Conservation (phyloP, 305 asterid genomes). For the Fraxinus floribunda region DNA sequence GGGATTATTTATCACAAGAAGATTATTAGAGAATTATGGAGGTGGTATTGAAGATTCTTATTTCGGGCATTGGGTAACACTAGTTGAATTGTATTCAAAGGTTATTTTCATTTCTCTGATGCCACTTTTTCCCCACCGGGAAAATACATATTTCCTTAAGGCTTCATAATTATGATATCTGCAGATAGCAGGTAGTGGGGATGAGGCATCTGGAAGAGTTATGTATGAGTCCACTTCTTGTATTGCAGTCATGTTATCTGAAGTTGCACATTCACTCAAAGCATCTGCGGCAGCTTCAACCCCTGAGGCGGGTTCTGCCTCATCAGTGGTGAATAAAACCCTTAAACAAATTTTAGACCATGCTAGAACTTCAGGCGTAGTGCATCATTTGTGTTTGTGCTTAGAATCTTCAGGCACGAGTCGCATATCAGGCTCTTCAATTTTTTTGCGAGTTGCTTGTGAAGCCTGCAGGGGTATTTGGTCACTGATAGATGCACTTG, state of each 20-base stretch:
- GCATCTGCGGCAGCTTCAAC: constrained; percentile 52
- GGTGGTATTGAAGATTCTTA: constrained; percentile 53
- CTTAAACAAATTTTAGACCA: constrained; percentile 65
- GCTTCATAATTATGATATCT: constrained; percentile 30
- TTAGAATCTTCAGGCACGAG: constrained; percentile 84
- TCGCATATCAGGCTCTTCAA: constrained; percentile 85
- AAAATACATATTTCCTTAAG: constrained; percentile 21
- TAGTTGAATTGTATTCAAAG: constrained; percentile 76
- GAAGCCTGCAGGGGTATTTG: constrained; percentile 89
- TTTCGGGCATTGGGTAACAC: constrained; percentile 70
- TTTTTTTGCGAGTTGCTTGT: constrained; percentile 83
- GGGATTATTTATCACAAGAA: constrained; percentile 75
- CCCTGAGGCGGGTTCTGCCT: constrained; percentile 44
- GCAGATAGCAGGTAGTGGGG: constrained; percentile 65
- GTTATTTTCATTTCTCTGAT: constrained; percentile 43
- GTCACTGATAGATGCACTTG: constrained; percentile 80
- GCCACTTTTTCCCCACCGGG: constrained; percentile 16
- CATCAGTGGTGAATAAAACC: constrained; percentile 46
- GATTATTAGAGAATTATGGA: constrained; percentile 66
- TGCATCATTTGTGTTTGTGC: constrained; percentile 66
- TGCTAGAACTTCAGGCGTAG: constrained; percentile 65
- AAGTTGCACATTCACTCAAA: constrained; percentile 70
- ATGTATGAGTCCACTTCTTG: constrained; percentile 80
- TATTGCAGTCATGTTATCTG: constrained; percentile 73
- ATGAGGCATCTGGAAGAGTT: constrained; percentile 76